Conservation (phyloP, 2,329 filamentous ascomycete genomes). For the Diplodia intermedia region DNA sequence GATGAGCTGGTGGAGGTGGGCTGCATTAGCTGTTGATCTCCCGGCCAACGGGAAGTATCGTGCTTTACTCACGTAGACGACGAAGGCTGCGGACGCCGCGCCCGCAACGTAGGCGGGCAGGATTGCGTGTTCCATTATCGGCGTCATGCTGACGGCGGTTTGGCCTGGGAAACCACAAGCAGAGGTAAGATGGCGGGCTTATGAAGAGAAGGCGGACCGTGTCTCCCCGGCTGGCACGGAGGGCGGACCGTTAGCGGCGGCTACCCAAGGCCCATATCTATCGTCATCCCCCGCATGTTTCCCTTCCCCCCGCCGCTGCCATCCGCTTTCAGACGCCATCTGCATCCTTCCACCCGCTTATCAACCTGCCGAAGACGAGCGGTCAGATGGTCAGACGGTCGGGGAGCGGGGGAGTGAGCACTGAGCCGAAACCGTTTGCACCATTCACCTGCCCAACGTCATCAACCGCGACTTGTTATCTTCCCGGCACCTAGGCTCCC, state of each 20-base stretch:
- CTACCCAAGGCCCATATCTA: slow-evolving; percentile 14
- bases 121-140: not conserved
- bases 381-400: not conserved
- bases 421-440: not conserved
- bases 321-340: not conserved
- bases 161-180: not conserved
- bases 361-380: not conserved
- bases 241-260: slow-evolving; percentile 18
- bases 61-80: slow-evolving; percentile 7
- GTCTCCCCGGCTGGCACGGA: slow-evolving; percentile 18
- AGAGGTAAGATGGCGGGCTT: not conserved
- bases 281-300: slow-evolving; percentile 3
- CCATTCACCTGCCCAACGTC: not conserved
- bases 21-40: not conserved
- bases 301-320: slow-evolving; percentile 8
- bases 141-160: not conserved
- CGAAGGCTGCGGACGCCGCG: not conserved
- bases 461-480: not conserved
- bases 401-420: not conserved
- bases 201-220: slow-evolving; percentile 7
- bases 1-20: not conserved
- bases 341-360: not conserved
- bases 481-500: too few species aligned
- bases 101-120: slow-evolving; percentile 12
- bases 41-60: not conserved